phyloP scores from a whole-genome alignment of 257 asterid species.

The Anisodus tanguticus region DNA sequence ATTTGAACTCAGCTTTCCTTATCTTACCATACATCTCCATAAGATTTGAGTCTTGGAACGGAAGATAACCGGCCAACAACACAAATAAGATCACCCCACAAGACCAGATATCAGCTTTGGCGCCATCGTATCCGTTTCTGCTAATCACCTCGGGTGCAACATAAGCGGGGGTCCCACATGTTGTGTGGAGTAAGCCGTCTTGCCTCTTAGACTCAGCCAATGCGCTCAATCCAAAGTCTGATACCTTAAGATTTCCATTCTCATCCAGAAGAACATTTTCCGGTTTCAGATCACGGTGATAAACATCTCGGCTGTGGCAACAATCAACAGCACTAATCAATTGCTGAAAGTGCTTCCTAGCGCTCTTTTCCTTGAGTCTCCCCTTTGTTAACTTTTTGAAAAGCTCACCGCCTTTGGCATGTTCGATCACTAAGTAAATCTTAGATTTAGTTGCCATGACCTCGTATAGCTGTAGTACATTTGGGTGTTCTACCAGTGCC shows the following conservation, averaged over 20 bases:
- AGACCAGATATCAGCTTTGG: constrained; percentile 81
- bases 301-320: constrained; percentile 75
- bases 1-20: constrained; percentile 55
- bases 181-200: constrained; percentile 81
- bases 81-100: constrained; percentile 82
- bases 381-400: constrained; percentile 71
- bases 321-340: constrained; percentile 62
- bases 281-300: constrained; percentile 81
- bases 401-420: constrained; percentile 87
- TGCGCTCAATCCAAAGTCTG: constrained; percentile 87
- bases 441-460: constrained; percentile 84
- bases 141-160: constrained; percentile 82
- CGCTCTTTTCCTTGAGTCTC: constrained; percentile 61
- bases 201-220: constrained; percentile 56
- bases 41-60: constrained; percentile 64
- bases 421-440: constrained; percentile 75
- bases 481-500: constrained; percentile 65
- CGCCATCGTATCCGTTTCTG: constrained; percentile 74
- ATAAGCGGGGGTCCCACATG: constrained; percentile 89
- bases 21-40: constrained; percentile 77
- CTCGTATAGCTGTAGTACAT: constrained; percentile 66
- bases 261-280: constrained; percentile 76
- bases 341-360: constrained; percentile 73
- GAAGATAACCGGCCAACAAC: constrained; percentile 71
- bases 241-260: constrained; percentile 62